phyloP scores from a whole-genome alignment of 768 basidiomycete species.

The Trametes gibbosa region DNA sequence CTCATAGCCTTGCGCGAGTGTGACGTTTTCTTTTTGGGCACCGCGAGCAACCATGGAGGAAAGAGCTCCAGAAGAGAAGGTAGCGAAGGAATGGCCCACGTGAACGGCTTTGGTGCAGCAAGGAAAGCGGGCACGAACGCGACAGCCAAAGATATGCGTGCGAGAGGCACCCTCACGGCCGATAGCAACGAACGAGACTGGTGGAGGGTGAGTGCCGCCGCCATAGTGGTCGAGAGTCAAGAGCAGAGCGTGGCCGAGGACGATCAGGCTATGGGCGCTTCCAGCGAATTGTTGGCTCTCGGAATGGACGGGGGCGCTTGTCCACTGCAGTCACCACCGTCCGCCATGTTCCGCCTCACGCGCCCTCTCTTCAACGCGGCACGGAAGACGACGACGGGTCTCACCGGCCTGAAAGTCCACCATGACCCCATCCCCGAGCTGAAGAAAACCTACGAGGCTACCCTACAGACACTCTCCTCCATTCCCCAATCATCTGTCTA shows the following conservation, averaged over 20 bases:
- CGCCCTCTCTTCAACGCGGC: constrained; percentile 65
- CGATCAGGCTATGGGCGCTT: neutral
- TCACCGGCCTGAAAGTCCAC: constrained; percentile 82
- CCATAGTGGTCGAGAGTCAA: constrained; percentile 33
- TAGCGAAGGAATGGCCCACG: constrained; percentile 39
- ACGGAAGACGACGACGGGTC: constrained; percentile 79
- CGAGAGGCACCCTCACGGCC: constrained; percentile 22
- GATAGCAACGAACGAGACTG: constrained; percentile 27
- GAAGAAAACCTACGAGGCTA: constrained; percentile 69
- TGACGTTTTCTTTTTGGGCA: constrained; percentile 91
- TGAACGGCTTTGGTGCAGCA: constrained; percentile 30
- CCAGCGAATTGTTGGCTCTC: neutral
- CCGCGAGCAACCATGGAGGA: constrained; percentile 85
- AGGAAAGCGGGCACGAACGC: constrained; percentile 24
- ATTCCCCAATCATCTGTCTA: constrained; percentile 87
- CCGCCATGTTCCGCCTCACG: constrained; percentile 71
- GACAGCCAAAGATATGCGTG: constrained; percentile 23
- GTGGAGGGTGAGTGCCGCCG: constrained; percentile 35
- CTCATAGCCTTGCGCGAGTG: constrained; percentile 96
- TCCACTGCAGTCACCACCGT: constrained; percentile 12
- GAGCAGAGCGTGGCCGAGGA: constrained; percentile 9
- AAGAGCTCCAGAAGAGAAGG: constrained; percentile 67
- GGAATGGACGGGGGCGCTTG: neutral
- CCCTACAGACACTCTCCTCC: constrained; percentile 61
- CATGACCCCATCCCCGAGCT: constrained; percentile 82